Percentiles rank a stretch among this genome's conserved stretches.
phyloP scores from a whole-genome alignment of 1,284 basidiomycete genomes.

The Papiliotrema laurentii region DNA sequence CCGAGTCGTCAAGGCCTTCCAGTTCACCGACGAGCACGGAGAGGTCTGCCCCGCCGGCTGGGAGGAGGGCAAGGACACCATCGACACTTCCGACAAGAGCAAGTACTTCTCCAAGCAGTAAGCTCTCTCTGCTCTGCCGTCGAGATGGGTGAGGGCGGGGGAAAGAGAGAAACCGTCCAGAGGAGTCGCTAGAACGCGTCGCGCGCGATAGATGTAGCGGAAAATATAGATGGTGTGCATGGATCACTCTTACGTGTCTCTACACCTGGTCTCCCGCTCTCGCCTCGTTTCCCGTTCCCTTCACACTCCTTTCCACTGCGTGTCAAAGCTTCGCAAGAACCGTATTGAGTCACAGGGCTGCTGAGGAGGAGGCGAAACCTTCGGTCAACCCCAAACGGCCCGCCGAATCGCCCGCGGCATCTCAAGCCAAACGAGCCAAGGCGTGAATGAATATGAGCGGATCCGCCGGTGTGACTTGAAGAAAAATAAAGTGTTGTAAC shows the following conservation, averaged over 20 bases:
- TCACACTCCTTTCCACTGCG: neutral
- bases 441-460: neutral
- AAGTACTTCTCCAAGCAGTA: constrained; percentile 64
- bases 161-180: neutral
- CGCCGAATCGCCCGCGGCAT: neutral
- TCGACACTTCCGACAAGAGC: constrained; percentile 54
- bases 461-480: neutral
- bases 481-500: neutral
- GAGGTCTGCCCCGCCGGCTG: constrained; percentile 89
- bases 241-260: neutral
- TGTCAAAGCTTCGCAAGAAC: neutral
- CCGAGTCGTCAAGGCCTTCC: constrained; percentile 85
- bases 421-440: constrained; percentile 1
- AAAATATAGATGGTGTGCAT: neutral
- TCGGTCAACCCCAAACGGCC: neutral
- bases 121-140: constrained; percentile 10
- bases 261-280: neutral
- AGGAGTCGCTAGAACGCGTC: neutral
- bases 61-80: constrained; percentile 49
- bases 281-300: neutral
- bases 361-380: neutral
- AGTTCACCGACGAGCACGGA: constrained; percentile 68
- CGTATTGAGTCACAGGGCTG: neutral
- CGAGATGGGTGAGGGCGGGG: neutral
- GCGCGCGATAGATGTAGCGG: neutral